Conservation (phyloP, 75 land plant genomes). For the Pinus albicaulis region DNA sequence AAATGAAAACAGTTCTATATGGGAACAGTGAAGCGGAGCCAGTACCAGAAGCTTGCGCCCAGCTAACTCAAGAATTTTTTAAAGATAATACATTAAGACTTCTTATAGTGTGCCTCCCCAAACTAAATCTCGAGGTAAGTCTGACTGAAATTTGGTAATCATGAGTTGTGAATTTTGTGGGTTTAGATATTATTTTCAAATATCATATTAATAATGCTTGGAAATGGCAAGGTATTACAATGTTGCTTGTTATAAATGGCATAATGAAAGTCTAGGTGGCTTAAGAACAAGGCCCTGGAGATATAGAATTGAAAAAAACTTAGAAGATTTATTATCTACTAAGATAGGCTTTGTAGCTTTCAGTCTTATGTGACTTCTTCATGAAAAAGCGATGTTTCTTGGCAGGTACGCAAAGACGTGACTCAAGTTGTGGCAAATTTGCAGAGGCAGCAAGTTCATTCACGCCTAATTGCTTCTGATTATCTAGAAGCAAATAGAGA, state of each 20-base stretch:
- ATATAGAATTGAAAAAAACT: neutral
- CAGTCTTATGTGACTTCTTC: neutral
- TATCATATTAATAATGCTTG: neutral
- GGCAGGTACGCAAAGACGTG: slow-evolving; percentile 79
- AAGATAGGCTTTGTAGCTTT: neutral
- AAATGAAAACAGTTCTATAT: slow-evolving; percentile 78
- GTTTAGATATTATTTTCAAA: neutral
- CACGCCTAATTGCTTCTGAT: slow-evolving; percentile 77
- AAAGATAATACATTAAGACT: slow-evolving; percentile 70
- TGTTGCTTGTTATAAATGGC: neutral
- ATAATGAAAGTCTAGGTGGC: neutral
- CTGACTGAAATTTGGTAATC: neutral
- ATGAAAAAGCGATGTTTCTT: slow-evolving; percentile 4
- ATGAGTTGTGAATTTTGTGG: slow-evolving; percentile 4
- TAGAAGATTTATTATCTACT: neutral
- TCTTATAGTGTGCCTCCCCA: slow-evolving; percentile 75
- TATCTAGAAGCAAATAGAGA: slow-evolving; percentile 83
- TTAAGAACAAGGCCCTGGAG: neutral
- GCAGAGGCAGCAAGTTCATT: slow-evolving; percentile 86
- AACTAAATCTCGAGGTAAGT: slow-evolving; percentile 82
- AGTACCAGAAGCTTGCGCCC: slow-evolving; percentile 84
- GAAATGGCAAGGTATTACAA: neutral
- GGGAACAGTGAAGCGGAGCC: slow-evolving; percentile 93
- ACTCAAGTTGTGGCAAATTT: slow-evolving; percentile 91
- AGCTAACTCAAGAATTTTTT: slow-evolving; percentile 94